Evolutionary conservation across 1,284 basidiomycete genomes (phyloP).

Genomic region (Apiotrichum akiyoshidainum): DNA sequence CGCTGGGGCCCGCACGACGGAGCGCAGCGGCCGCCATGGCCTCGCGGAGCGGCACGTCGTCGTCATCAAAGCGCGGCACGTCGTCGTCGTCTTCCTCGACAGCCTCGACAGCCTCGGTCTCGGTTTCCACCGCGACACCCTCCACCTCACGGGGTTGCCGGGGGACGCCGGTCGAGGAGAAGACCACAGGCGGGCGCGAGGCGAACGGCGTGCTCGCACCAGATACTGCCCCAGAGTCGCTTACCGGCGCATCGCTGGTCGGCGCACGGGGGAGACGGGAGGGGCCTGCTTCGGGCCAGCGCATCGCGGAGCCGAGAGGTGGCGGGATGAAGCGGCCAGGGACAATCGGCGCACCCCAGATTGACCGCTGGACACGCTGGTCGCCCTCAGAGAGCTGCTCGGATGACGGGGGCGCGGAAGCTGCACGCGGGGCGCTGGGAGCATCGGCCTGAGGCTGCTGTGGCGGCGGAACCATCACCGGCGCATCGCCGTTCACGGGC

Average conservation of each 20-base stretch:
- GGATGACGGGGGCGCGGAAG: slow-evolving; percentile 2
- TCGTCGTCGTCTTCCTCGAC: slow-evolving; percentile 4
- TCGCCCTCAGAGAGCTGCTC: slow-evolving; percentile 18
- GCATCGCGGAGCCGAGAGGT: slow-evolving; percentile 36
- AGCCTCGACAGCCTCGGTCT: background rate
- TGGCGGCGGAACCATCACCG: slow-evolving; percentile 16
- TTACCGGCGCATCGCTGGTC: background rate
- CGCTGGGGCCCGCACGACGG: background rate
- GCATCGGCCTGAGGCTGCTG: background rate
- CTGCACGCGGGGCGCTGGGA: background rate
- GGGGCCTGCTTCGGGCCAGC: slow-evolving; percentile 3
- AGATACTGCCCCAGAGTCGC: slow-evolving; percentile 10
- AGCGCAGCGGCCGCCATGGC: slow-evolving; percentile 15
- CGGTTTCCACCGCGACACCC: background rate
- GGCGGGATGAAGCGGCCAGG: slow-evolving; percentile 39
- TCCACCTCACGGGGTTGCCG: background rate
- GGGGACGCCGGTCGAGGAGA: slow-evolving; percentile 24
- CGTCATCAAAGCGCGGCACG: slow-evolving; percentile 51
- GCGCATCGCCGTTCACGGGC: slow-evolving; percentile 24
- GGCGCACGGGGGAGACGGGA: background rate
- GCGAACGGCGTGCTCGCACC: slow-evolving; percentile 37
- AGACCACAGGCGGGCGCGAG: slow-evolving; percentile 40
- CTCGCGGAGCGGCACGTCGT: slow-evolving; percentile 14
- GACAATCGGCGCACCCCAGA: slow-evolving; percentile 45
- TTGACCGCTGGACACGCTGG: slow-evolving; percentile 32